Conservation (phyloP, 75 land plant genomes). For the Cunninghamia lanceolata region DNA sequence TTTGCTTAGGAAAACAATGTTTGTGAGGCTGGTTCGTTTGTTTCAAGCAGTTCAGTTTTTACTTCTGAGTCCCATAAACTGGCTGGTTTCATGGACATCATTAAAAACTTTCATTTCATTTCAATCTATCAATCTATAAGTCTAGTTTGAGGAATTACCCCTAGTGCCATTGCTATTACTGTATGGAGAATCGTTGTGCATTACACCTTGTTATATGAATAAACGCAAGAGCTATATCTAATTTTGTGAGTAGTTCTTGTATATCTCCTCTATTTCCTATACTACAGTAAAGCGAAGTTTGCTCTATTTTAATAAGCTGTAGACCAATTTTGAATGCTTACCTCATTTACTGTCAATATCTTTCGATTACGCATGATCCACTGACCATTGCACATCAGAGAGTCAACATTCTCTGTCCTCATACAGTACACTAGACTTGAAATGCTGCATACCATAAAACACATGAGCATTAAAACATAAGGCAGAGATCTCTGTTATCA, state of each 20-base stretch:
- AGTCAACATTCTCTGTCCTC: slow-evolving; percentile 86
- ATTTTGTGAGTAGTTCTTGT: background rate
- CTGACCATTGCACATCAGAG: slow-evolving; percentile 92
- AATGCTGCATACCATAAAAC: slow-evolving; percentile 54
- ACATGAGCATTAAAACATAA: background rate
- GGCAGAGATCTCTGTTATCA: background rate
- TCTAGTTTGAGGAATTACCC: background rate
- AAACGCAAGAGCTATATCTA: background rate
- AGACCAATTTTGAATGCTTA: slow-evolving; percentile 13
- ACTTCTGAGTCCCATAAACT: too few relatives aligned
- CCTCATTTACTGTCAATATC: slow-evolving; percentile 88
- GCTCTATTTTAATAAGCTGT: background rate
- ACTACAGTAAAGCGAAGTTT: background rate
- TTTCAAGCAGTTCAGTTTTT: too few relatives aligned
- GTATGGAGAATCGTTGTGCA: background rate
- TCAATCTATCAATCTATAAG: too few relatives aligned
- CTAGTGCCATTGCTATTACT: background rate
- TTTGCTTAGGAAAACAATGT: background rate
- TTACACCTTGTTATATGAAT: background rate
- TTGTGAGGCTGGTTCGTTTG: background rate
- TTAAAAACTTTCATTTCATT: too few relatives aligned
- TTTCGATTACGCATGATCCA: slow-evolving; percentile 85
- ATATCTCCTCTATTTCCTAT: background rate
- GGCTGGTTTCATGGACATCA: too few relatives aligned
- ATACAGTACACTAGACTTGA: slow-evolving; percentile 89